These are phyloP conservation scores for Fusarium continuum DNA, from an alignment of 2,329 filamentous ascomycete genomes.

Conservation along the genomic window DNA sequence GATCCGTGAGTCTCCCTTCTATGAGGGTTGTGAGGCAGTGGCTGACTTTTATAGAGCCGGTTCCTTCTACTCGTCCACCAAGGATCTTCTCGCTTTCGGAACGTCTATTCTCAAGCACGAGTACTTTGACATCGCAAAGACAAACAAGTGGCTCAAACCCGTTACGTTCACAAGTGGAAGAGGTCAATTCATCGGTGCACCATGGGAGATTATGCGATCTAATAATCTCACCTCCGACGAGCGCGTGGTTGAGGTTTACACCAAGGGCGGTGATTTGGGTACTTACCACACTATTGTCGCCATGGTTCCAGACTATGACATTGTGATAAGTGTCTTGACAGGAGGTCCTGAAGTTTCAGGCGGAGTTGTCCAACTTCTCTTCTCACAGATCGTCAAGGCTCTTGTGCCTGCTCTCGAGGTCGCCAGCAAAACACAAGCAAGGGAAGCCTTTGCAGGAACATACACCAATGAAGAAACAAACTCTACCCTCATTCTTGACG, in stretches of 20 bases:
- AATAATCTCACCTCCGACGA: constrained; percentile 7
- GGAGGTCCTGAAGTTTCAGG: neutral
- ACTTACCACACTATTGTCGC: constrained; percentile 6
- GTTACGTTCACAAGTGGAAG: neutral
- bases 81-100: constrained; percentile 13
- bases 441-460: neutral
- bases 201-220: constrained; percentile 18
- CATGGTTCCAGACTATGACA: constrained; percentile 11
- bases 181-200: neutral
- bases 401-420: constrained; percentile 2
- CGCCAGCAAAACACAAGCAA: neutral
- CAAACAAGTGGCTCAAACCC: constrained; percentile 4
- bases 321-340: neutral
- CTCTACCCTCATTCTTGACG: neutral
- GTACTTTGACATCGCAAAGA: neutral
- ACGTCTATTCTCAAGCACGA: constrained; percentile 3
- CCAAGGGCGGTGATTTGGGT: neutral
- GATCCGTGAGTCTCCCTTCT: neutral
- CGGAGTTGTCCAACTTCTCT: neutral
- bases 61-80: constrained; percentile 8
- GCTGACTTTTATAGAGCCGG: constrained; percentile 7
- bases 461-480: neutral
- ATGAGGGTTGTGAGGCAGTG: fast-evolving
- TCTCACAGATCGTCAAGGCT: neutral
- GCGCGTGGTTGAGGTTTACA: constrained; percentile 6